A percentile compares a stretch with the other conserved stretches of the same genome.
phyloP scores from a whole-genome alignment of 2,329 filamentous ascomycete species.

The Zasmidium cellare region DNA sequence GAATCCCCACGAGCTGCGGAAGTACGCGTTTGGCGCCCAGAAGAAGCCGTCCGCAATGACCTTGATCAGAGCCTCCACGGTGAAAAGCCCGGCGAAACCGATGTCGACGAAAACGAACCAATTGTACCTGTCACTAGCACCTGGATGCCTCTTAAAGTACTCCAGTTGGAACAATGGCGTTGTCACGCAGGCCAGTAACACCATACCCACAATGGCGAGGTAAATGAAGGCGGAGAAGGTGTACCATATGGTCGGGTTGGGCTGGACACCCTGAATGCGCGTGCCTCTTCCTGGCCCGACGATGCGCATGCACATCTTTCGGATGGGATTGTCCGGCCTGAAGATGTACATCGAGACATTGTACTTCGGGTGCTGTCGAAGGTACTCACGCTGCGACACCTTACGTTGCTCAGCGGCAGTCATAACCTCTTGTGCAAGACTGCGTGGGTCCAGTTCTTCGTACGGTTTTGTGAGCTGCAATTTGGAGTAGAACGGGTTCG shows the following conservation, averaged over 20 bases:
- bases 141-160: conserved; percentile 58
- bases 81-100: conserved; percentile 85
- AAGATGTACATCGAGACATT: conserved; percentile 93
- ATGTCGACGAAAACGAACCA: conserved; percentile 97
- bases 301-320: conserved; percentile 80
- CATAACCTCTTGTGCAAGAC: conserved; percentile 88
- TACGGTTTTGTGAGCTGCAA: conserved; percentile 70
- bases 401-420: conserved; percentile 79
- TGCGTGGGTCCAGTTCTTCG: conserved; percentile 77
- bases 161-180: conserved; percentile 92
- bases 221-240: conserved; percentile 92
- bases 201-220: conserved; percentile 92
- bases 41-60: conserved; percentile 93
- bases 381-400: conserved; percentile 85
- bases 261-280: conserved; percentile 84
- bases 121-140: conserved; percentile 58
- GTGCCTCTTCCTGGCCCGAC: conserved; percentile 87
- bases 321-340: conserved; percentile 71
- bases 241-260: conserved; percentile 89
- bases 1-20: conserved; percentile 93
- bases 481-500: conserved; percentile 92
- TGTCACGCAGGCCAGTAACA: conserved; percentile 90
- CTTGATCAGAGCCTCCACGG: conserved; percentile 83
- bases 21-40: conserved; percentile 96
- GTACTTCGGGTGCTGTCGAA: conserved; percentile 82